These are phyloP conservation scores for Exophiala spinifera DNA, from an alignment of 2,329 filamentous ascomycete genomes.

Conservation along the genomic window DNA sequence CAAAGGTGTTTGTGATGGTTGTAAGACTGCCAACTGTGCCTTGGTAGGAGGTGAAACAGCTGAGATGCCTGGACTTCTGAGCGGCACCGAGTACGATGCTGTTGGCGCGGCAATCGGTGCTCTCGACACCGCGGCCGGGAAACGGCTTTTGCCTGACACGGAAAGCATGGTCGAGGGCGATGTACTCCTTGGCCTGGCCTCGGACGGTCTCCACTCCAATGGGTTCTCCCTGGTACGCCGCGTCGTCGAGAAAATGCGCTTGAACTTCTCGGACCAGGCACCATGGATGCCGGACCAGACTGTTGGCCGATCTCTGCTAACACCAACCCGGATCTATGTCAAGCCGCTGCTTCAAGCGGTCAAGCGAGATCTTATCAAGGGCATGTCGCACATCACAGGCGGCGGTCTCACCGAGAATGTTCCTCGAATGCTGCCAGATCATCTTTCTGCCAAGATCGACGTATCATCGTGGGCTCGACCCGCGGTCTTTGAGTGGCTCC, in stretches of 20 bases:
- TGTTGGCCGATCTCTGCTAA: constrained; percentile 75
- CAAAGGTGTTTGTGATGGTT: constrained; percentile 83
- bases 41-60: constrained; percentile 97
- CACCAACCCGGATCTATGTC: constrained; percentile 92
- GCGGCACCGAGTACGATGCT: constrained; percentile 84
- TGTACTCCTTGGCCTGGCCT: constrained; percentile 78
- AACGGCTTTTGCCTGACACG: constrained; percentile 69
- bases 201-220: constrained; percentile 89
- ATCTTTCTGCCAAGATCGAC: constrained; percentile 77
- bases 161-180: constrained; percentile 77
- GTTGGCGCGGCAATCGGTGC: constrained; percentile 87
- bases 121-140: constrained; percentile 55
- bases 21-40: constrained; percentile 78
- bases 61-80: constrained; percentile 96
- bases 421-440: constrained; percentile 80
- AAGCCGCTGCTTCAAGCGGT: constrained; percentile 68
- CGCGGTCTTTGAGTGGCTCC: constrained; percentile 83
- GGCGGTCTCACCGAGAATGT: constrained; percentile 92
- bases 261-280: constrained; percentile 67
- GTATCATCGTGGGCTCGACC: constrained; percentile 72
- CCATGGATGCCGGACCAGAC: constrained; percentile 65
- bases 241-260: constrained; percentile 70
- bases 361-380: constrained; percentile 69
- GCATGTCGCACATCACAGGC: constrained; percentile 94
- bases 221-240: constrained; percentile 95